These are phyloP conservation scores for Rosa persica DNA, from an alignment of 306 rosid genomes.

Conservation along the genomic window DNA sequence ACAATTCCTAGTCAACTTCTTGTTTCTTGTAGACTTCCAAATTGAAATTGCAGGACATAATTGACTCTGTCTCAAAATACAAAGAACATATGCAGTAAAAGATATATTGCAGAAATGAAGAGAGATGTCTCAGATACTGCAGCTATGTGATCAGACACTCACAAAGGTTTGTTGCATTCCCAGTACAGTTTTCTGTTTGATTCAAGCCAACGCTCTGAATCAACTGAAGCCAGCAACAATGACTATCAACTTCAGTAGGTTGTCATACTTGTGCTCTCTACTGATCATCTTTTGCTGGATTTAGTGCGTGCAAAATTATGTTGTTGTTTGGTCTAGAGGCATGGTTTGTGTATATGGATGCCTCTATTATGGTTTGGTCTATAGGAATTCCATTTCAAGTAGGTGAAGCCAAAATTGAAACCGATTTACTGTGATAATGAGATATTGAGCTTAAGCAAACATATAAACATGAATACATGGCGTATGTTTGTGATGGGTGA, in stretches of 20 bases:
- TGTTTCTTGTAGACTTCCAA: conserved; percentile 51
- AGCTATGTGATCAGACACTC: conserved; percentile 47
- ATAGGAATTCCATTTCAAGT: too few species aligned
- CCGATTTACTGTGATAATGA: too few species aligned
- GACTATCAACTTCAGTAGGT: conserved; percentile 1
- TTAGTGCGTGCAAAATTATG: background rate
- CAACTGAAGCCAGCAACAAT: background rate
- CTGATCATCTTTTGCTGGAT: background rate
- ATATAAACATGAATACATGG: too few species aligned
- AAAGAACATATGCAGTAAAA: background rate
- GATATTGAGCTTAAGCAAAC: too few species aligned
- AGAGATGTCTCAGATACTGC: conserved; percentile 56
- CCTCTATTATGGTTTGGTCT: too few species aligned
- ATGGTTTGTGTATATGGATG: background rate
- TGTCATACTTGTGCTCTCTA: background rate
- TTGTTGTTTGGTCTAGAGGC: background rate
- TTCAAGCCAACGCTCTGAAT: background rate
- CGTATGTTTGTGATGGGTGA: too few species aligned
- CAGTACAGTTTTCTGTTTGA: conserved; percentile 24
- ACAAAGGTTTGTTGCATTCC: conserved; percentile 40
- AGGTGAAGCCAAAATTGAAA: too few species aligned
- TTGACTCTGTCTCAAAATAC: too few species aligned
- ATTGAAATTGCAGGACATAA: conserved; percentile 52
- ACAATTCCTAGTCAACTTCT: background rate
- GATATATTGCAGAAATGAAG: conserved; percentile 54